These are phyloP conservation scores for Leccinum uliginosum DNA, from an alignment of 768 basidiomycete species.

Conservation along the genomic window DNA sequence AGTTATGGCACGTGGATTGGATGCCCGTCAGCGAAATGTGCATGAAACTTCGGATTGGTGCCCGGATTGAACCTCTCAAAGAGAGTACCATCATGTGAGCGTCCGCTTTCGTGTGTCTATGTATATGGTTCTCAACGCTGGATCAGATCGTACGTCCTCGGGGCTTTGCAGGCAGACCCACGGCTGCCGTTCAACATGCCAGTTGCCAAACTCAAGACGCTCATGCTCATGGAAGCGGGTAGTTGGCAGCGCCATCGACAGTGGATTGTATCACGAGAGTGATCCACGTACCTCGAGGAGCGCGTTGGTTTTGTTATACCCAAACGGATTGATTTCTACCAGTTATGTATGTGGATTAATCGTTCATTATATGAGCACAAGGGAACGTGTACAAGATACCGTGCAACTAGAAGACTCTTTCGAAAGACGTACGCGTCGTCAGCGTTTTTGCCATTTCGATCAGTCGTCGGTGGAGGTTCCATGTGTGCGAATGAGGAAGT, in stretches of 20 bases:
- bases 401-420: no score
- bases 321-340: not conserved
- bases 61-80: constrained; percentile 37
- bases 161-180: constrained; percentile 38
- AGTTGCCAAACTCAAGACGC: constrained; percentile 28
- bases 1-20: constrained; percentile 37
- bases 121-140: not conserved
- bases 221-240: constrained; percentile 37
- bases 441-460: no score
- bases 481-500: no score
- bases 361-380: no score
- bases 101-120: not conserved
- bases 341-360: no score
- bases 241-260: constrained; percentile 40
- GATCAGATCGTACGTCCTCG: constrained; percentile 39
- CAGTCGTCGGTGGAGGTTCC: no score
- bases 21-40: constrained; percentile 39
- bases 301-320: not conserved
- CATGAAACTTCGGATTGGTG: constrained; percentile 29
- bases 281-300: not conserved
- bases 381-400: no score
- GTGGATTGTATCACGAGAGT: constrained; percentile 31
- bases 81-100: constrained; percentile 46
- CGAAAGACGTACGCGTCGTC: no score
- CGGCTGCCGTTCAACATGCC: constrained; percentile 35